phyloP scores from a whole-genome alignment of 768 basidiomycete species.

The Austroboletus eburneus region DNA sequence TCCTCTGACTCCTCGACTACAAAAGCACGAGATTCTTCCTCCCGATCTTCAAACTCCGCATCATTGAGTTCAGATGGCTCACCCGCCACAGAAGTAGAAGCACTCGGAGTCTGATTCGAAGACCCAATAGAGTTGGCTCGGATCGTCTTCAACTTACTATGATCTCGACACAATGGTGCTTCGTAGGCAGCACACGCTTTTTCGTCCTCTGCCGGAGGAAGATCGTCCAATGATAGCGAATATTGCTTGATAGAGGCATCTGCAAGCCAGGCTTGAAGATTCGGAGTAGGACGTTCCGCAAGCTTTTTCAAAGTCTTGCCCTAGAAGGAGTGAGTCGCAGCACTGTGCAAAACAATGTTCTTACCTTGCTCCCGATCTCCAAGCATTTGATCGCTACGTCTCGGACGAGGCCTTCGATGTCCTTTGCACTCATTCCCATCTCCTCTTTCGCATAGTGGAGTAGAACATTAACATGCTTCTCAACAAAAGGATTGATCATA shows the following conservation, averaged over 20 bases:
- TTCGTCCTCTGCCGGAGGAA: slow-evolving; percentile 53
- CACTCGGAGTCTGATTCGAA: slow-evolving; percentile 6
- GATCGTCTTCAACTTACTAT: slow-evolving; percentile 32
- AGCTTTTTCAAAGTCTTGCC: slow-evolving; percentile 65
- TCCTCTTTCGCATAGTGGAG: slow-evolving; percentile 45
- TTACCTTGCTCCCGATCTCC: slow-evolving; percentile 52
- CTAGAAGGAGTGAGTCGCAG: slow-evolving; percentile 30
- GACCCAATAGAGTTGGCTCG: slow-evolving; percentile 18
- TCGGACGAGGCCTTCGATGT: slow-evolving; percentile 45
- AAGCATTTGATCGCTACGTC: slow-evolving; percentile 60
- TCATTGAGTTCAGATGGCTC: slow-evolving; percentile 11
- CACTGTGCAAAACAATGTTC: neutral
- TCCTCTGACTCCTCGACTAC: slow-evolving; percentile 17
- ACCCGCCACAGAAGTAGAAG: slow-evolving; percentile 3
- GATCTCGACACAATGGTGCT: slow-evolving; percentile 55
- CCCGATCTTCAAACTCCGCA: slow-evolving; percentile 10
- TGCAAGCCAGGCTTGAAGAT: slow-evolving; percentile 42
- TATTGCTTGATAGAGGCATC: slow-evolving; percentile 47
- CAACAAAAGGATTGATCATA: slow-evolving; percentile 66
- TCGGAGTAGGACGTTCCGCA: slow-evolving; percentile 43
- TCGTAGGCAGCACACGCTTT: slow-evolving; percentile 41
- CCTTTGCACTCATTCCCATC: slow-evolving; percentile 41
- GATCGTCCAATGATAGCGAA: slow-evolving; percentile 47
- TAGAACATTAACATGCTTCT: slow-evolving; percentile 47
- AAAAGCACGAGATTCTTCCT: slow-evolving; percentile 16